A percentile compares a stretch with the other conserved stretches of the same genome.
Evolutionary conservation across 2,329 filamentous ascomycete genomes (phyloP).

Genomic region (Byssochlamys sp.): DNA sequence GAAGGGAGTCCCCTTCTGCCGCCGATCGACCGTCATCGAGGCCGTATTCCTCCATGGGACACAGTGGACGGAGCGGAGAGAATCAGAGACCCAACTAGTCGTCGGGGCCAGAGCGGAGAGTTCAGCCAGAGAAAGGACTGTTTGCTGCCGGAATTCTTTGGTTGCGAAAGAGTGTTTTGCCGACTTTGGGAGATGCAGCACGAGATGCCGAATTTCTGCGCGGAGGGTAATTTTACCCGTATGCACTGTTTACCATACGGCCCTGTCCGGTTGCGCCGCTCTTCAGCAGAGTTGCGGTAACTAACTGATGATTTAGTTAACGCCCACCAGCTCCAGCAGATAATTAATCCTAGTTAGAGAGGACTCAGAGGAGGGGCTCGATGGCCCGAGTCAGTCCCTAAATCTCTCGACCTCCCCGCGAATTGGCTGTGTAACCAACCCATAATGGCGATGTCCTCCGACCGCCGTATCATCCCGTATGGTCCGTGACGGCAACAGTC

Average conservation of each 20-base stretch:
- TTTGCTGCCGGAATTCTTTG: not conserved
- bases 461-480: not conserved
- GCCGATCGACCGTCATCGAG: slow-evolving; percentile 35
- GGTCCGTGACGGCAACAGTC: not conserved
- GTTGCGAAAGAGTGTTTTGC: not conserved
- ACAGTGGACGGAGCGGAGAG: slow-evolving; percentile 9
- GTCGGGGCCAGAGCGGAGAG: slow-evolving; percentile 7
- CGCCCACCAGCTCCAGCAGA: not conserved
- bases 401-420: not conserved
- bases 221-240: not conserved
- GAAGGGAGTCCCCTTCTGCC: slow-evolving; percentile 34
- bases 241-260: not conserved
- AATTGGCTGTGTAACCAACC: not conserved
- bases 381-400: not conserved
- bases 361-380: not conserved
- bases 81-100: slow-evolving; percentile 19
- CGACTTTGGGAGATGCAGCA: not conserved
- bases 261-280: not conserved
- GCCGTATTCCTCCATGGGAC: slow-evolving; percentile 36
- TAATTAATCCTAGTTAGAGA: not conserved
- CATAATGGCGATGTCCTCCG: not conserved
- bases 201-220: not conserved
- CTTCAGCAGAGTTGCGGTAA: not conserved
- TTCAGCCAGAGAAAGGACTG: slow-evolving; percentile 1
- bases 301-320: too few relatives aligned